Evolutionary conservation across 441 rosid genomes (phyloP).

Genomic region (Populus hybrid): DNA sequence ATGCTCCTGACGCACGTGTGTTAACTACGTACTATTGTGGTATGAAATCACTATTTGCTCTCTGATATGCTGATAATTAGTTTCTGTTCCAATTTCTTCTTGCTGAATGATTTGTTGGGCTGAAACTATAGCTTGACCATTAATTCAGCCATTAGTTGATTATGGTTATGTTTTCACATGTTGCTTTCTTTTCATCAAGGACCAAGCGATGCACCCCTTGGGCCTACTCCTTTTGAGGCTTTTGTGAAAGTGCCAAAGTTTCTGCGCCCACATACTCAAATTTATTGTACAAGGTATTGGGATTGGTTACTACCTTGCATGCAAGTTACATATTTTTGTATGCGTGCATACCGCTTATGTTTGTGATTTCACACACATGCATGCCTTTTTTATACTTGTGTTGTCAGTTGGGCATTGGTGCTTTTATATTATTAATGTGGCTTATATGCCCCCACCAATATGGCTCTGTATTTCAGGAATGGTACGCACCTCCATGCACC

Average conservation of each 20-base stretch:
- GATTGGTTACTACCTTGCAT: neutral
- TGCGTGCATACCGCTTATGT: neutral
- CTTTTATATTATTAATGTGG: neutral
- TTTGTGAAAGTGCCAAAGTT: constrained; percentile 95
- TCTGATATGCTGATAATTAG: constrained; percentile 3
- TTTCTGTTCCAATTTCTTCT: neutral
- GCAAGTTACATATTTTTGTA: neutral
- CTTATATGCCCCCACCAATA: neutral
- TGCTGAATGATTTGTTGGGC: constrained; percentile 11
- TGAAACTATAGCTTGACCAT: neutral
- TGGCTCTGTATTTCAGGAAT: neutral
- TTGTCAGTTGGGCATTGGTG: neutral
- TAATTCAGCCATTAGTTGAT: constrained; percentile 10
- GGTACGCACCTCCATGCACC: neutral
- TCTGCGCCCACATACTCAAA: constrained; percentile 88
- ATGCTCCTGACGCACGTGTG: constrained; percentile 95
- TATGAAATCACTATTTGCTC: constrained; percentile 26
- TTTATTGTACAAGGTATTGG: constrained; percentile 87
- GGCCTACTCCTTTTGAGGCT: constrained; percentile 84
- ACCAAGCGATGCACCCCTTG: constrained; percentile 91
- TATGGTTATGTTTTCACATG: constrained; percentile 6
- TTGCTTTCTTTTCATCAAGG: constrained; percentile 43
- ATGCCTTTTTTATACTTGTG: neutral
- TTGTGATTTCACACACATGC: neutral
- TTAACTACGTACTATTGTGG: constrained; percentile 93